Base-by-base conservation (phyloP, 179 eudicot genomes). In the Dionaea muscipula region DNA sequence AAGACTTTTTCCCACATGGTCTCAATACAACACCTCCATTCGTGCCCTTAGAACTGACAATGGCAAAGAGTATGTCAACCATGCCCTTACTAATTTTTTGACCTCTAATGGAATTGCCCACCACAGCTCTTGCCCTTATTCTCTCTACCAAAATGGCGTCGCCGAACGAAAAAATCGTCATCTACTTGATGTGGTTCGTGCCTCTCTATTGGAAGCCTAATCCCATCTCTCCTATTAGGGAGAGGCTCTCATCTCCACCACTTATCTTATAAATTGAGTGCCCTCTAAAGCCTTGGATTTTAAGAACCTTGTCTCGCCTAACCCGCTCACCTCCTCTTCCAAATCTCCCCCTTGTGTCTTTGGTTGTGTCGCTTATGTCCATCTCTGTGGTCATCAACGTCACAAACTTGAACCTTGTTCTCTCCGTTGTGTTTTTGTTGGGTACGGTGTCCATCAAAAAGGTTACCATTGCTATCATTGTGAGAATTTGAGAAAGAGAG, bases 141-240 rank as follows among this genome's bases (percentile, higher is more conserved):
- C 53, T 2, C 53, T 17, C 1, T 19, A 25, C 25, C 36, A 50
- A 50, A 50, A 50, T 50, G 53, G 53, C 20, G 35, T 50, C 0
- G 35, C 53, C 2, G 18, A 26, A 16, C 9, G 53, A 11, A 50
- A 50, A 50, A 50, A 50, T 13, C 3, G 35, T 4, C 53, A 50
- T 8, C 36, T 50, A 12, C 33, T 25, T 0, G 22, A 25, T 2
- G 36, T 50, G 1, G 17, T 36, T 3, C n/a, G 53, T 9, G 53
- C 53, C 2, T 2, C 14, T 25, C 16, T 50, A 7, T 50, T 50
- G 13, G 1, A 26, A 24, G 14, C n/a, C 1, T 9, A 24, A 13
- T 17, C 26, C 15, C 53, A 35, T 1, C 25, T 25, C 4, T 8
- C 3, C 15, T 21, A n/a, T n/a, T n/a, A n/a, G 28, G 31, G 52